Conservation (phyloP, 2,329 filamentous ascomycete genomes). For the Ophiostoma sp. region DNA sequence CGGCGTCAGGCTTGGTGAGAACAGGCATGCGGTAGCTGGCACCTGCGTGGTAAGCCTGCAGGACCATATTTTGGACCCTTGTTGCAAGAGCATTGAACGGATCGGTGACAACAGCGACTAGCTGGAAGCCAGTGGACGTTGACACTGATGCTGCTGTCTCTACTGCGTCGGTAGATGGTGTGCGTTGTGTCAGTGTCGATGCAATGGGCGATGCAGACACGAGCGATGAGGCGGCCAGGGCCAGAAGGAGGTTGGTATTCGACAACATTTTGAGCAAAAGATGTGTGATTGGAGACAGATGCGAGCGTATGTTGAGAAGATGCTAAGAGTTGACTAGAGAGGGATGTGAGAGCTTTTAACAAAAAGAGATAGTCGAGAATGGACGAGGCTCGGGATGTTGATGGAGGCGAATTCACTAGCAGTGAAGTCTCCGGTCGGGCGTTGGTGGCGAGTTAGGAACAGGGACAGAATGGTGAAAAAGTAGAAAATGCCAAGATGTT, state of each 20-base stretch:
- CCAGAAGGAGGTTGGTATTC: not conserved
- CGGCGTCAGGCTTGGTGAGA: constrained; percentile 33
- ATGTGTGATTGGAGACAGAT: not conserved
- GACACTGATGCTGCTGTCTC: not conserved
- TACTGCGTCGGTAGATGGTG: not conserved
- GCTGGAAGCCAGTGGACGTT: constrained; percentile 25
- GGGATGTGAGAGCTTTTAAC: not conserved
- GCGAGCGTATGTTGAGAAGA: not conserved
- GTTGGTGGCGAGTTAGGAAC: not conserved
- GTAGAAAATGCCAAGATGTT: not conserved
- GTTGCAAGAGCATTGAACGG: not conserved
- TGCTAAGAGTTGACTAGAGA: not conserved
- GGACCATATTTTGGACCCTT: not conserved
- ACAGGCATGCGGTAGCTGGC: constrained; percentile 45
- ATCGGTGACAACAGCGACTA: constrained; percentile 13
- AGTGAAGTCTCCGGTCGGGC: not conserved
- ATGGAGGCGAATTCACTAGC: not conserved
- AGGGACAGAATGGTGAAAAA: not conserved
- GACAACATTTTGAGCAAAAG: not conserved
- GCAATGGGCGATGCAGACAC: constrained; percentile 8
- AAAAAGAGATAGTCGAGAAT: not conserved
- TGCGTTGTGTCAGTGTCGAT: not conserved
- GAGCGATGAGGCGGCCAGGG: not conserved
- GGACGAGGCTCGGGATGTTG: not conserved
- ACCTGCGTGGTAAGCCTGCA: constrained; percentile 43